Base-by-base conservation (phyloP, 805 yeast genomes). In the Isabelozyma rhagii region DNA sequence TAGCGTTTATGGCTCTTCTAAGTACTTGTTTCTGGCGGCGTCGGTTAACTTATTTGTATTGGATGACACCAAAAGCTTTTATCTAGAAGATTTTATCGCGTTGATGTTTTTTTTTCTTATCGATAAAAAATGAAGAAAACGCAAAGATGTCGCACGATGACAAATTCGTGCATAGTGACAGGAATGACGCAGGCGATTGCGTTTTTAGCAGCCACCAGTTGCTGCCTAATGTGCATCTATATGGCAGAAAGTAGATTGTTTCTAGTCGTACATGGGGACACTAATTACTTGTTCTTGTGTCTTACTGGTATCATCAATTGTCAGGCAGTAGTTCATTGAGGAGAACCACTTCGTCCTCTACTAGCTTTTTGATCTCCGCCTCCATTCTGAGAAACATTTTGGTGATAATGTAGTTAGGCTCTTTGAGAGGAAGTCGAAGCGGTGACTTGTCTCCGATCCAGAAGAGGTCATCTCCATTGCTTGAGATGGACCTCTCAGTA, bases 361-460 rank as follows among this genome's bases (percentile, higher is more conserved):
- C 43, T 25, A 59, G 36, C 40, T 48, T 41, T 38, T 44, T 43
- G 36, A 63, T 47, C 27, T 64, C 66, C 3, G 53, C 46, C 39
- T 69, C 66, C 8, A 67, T 56, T 21, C 60, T 58, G 44, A 48
- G 48, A 36, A 70, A 59, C 39, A 68, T 56, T 48, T 77, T 64
- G 48, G 73, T 62, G 29, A 78, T 62, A 36, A 87, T 77, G 57
- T 80, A 87, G 50, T 82, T 80, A 0, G 91, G 83, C 61, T 89
- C 91, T 55, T 77, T 78, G 39, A 86, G 68, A 0, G 94, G 94
- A 48, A 78, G 80, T 43, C 86, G 73, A 41, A 89, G 67, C 0
- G 96, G 96, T 1, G 91, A 83, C 1, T 66, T 59, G 1, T 81
- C 82, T 7, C 85, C 75, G 2, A 89, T 55, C 96, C 96, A 89